Base-by-base conservation (phyloP, 805 yeast genomes). In the Scheffersomyces spartinae region DNA sequence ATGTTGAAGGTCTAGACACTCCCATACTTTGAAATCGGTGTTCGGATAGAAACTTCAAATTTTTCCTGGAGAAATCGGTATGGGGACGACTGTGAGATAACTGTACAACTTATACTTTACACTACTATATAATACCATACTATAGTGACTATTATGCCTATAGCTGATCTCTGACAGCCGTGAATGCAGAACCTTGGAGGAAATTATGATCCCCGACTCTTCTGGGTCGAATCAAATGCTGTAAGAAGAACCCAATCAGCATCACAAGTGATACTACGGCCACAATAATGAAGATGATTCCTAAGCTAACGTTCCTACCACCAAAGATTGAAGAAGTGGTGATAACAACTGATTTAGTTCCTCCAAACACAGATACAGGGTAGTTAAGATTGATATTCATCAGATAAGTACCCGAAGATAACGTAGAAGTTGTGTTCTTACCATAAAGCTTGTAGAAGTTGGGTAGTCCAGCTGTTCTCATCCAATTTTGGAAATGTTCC, bases 391-490 rank as follows among this genome's bases (percentile, higher is more conserved):
- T 83, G 32, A 88, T 67, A 25, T 64, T 64, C 22, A 85, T 53
- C 31, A 65, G 61, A 49, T 88, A 91, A 7, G 70, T 68, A 3
- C 97, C 97, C 7, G 68, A 55, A 1, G 47, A 34, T 32, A 88
- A 50, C 2, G 67, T 42, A 1, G 57, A 57, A 2, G 71, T 59
- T 31, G 72, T 77, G 52, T 83, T 86, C 38, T 79, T 72, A 23
- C 78, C 66, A 21, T 85, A 86, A 18, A 85, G 54, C 47, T 91
- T 88, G 62, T 79, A 74, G 45, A 91, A 88, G 8, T 78, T 71
- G 15, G 97, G 94, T 34, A 88, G 61, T 0, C 94, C 95, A 0
- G 97, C 95, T 1, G 96, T 85, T 42, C 94, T 72, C 96, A 88
- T 88, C 98, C 98, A 88, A 50, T 85, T 88, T 59, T 85, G 95